Evolutionary conservation across 2,329 filamentous ascomycete species (phyloP).

Genomic region (Cladophialophora carrionii): DNA sequence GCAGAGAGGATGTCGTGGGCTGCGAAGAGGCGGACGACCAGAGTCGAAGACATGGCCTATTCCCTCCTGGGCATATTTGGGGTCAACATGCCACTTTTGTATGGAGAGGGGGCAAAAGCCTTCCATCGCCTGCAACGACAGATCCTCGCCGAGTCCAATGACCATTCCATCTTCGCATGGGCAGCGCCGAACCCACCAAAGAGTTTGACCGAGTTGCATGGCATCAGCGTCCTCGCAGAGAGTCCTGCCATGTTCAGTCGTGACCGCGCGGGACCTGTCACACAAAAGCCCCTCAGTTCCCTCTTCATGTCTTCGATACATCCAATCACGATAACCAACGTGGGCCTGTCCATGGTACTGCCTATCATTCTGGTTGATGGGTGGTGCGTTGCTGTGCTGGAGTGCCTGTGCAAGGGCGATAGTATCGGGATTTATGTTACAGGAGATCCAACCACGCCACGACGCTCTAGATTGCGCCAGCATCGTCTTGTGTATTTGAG

Average conservation of each 20-base stretch:
- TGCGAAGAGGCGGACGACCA: conserved; percentile 42
- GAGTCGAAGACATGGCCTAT: conserved; percentile 51
- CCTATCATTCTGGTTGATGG: background rate
- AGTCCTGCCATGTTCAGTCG: conserved; percentile 2
- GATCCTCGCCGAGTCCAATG: conserved; percentile 30
- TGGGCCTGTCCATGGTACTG: background rate
- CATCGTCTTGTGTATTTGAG: background rate
- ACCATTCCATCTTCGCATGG: conserved; percentile 33
- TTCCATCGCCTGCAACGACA: conserved; percentile 36
- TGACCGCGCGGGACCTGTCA: background rate
- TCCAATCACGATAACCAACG: conserved; percentile 1
- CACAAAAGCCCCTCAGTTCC: background rate
- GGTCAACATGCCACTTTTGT: conserved; percentile 52
- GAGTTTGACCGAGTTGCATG: background rate
- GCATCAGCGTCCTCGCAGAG: background rate
- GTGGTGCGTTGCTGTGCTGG: background rate
- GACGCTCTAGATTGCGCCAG: background rate
- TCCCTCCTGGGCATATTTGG: conserved; percentile 52
- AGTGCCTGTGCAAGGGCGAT: background rate
- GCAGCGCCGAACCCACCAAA: background rate
- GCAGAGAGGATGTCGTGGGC: conserved; percentile 45
- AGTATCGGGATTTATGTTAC: background rate
- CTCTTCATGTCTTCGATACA: background rate
- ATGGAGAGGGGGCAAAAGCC: conserved; percentile 45
- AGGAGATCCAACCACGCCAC: background rate